A percentile compares a stretch with the other conserved stretches of the same genome.
Evolutionary conservation across 2,329 filamentous ascomycete species (phyloP).

Genomic region (Aspergillus tanneri): DNA sequence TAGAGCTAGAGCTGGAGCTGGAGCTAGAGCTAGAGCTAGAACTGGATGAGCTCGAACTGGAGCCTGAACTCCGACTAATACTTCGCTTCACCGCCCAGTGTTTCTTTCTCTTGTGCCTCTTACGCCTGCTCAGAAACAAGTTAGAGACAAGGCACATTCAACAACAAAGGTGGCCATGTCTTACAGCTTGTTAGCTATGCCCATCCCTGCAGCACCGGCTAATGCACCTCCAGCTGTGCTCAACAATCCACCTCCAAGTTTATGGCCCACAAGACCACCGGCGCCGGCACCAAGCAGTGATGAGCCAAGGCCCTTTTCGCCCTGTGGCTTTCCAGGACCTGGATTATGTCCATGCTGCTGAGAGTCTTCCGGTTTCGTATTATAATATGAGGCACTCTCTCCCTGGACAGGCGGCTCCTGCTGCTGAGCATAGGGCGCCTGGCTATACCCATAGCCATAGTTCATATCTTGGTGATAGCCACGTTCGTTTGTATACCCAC

Average conservation of each 20-base stretch:
- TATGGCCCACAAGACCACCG: constrained; percentile 37
- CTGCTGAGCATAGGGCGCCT: constrained; percentile 28
- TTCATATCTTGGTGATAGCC: constrained; percentile 18
- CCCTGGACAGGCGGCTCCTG: constrained; percentile 27
- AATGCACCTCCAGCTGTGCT: constrained; percentile 36
- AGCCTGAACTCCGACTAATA: constrained; percentile 24
- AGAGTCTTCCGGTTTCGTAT: constrained; percentile 17
- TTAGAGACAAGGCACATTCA: constrained; percentile 12
- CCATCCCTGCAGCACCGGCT: constrained; percentile 35
- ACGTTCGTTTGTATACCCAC: constrained; percentile 16
- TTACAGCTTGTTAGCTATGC: constrained; percentile 31
- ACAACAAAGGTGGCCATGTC: constrained; percentile 7
- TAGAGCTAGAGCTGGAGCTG: constrained; percentile 22
- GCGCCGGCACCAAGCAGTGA: constrained; percentile 39
- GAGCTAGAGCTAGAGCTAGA: constrained; percentile 23
- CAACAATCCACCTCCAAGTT: constrained; percentile 35
- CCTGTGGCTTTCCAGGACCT: constrained; percentile 25
- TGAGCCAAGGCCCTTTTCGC: constrained; percentile 38
- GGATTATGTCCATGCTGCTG: constrained; percentile 21
- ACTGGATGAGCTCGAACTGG: constrained; percentile 19
- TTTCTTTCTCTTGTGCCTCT: constrained; percentile 29
- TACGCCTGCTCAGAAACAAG: constrained; percentile 18
- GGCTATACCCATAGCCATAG: constrained; percentile 27
- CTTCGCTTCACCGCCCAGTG: too few species aligned
- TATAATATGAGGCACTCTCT: constrained; percentile 35